These are phyloP conservation scores for Shiraia bambusicola DNA, from an alignment of 2,329 filamentous ascomycete genomes.

Conservation along the genomic window DNA sequence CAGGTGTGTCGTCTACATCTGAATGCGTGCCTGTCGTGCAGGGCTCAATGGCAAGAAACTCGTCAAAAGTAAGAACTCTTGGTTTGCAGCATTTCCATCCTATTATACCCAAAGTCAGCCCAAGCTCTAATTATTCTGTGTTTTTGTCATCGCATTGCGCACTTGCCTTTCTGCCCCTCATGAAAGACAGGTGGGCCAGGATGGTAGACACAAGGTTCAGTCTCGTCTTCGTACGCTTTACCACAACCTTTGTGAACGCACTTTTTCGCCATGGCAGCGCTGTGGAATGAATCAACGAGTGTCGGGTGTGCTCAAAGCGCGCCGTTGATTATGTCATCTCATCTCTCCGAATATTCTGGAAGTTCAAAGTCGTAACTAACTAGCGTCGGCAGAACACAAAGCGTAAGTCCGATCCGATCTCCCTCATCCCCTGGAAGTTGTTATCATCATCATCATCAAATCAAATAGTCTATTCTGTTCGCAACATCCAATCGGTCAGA, in stretches of 20 bases:
- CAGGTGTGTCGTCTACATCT: slow-evolving; percentile 73
- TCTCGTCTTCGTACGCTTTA: slow-evolving; percentile 78
- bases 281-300: slow-evolving; percentile 2
- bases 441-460: not conserved
- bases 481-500: not conserved
- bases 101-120: slow-evolving; percentile 44
- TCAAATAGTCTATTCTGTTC: not conserved
- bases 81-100: slow-evolving; percentile 99
- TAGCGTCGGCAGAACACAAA: slow-evolving; percentile 26
- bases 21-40: slow-evolving; percentile 94
- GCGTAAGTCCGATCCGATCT: slow-evolving; percentile 11
- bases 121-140: not conserved
- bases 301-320: slow-evolving; percentile 8
- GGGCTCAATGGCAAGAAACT: slow-evolving; percentile 89
- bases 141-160: slow-evolving; percentile 3
- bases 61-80: slow-evolving; percentile 93
- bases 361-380: slow-evolving; percentile 22
- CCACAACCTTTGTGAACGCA: slow-evolving; percentile 97
- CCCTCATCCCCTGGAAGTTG: not conserved
- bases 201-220: slow-evolving; percentile 88
- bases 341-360: slow-evolving; percentile 41
- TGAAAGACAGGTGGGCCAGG: slow-evolving; percentile 90
- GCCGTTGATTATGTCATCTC: slow-evolving; percentile 13
- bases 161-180: slow-evolving; percentile 91
- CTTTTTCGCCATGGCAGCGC: slow-evolving; percentile 67